phyloP scores from a whole-genome alignment of 768 basidiomycete species.

The Suillus decipiens region DNA sequence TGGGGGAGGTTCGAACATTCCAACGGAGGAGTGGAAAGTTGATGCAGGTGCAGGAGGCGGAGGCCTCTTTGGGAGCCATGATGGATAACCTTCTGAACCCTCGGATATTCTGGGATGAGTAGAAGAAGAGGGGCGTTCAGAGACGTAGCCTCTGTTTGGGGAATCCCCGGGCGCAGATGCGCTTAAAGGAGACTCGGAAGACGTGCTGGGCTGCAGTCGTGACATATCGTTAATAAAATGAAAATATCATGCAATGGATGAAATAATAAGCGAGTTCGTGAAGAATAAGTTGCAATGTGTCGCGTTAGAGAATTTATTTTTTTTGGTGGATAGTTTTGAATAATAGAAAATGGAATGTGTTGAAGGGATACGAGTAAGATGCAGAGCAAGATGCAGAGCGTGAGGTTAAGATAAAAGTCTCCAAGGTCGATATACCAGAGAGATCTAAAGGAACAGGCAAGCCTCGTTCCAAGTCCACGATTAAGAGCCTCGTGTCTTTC shows the following conservation, averaged over 20 bases:
- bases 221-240: conserved; percentile 39
- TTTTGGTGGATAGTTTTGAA: conserved; percentile 22
- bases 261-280: conserved; percentile 33
- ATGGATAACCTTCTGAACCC: conserved; percentile 71
- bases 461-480: conserved; percentile 44
- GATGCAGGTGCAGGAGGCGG: conserved; percentile 75
- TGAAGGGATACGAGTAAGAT: conserved; percentile 19
- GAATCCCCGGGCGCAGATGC: conserved; percentile 21
- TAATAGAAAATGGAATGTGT: conserved; percentile 20
- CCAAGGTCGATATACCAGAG: conserved; percentile 2
- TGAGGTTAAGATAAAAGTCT: conserved; percentile 23
- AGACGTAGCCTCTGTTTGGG: conserved; percentile 31
- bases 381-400: conserved; percentile 19
- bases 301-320: conserved; percentile 34
- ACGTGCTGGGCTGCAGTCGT: conserved; percentile 33
- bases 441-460: conserved; percentile 29
- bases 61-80: conserved; percentile 82
- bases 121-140: conserved; percentile 38
- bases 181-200: conserved; percentile 35
- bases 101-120: conserved; percentile 39
- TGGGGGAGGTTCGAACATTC: conserved; percentile 36
- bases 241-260: conserved; percentile 28
- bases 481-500: conserved; percentile 50
- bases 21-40: conserved; percentile 61
- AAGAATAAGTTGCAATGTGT: conserved; percentile 25